Evolutionary conservation across 352 stramenopile genomes (phyloP).

Genomic region (Phytopythium chamaehyphon): DNA sequence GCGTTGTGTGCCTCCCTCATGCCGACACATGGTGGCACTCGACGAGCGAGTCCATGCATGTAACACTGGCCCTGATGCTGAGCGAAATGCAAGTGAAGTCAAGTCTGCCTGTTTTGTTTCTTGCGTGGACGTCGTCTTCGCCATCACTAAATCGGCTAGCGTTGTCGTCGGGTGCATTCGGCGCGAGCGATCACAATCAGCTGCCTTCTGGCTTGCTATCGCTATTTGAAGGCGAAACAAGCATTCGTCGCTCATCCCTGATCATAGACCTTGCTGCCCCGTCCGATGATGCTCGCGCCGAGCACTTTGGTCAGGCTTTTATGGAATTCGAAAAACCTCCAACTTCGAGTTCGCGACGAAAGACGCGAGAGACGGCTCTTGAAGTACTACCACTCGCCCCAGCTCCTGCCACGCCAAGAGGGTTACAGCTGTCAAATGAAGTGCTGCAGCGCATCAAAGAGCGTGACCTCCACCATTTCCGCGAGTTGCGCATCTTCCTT

Average conservation of each 20-base stretch:
- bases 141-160: slow-evolving; percentile 7
- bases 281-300: slow-evolving; percentile 18
- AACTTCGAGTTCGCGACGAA: slow-evolving; percentile 8
- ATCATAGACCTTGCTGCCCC: slow-evolving; percentile 36
- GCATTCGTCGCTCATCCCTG: slow-evolving; percentile 36
- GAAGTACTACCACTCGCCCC: slow-evolving; percentile 62
- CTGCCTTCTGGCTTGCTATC: slow-evolving; percentile 49
- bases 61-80: slow-evolving; percentile 79
- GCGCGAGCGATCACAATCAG: background rate
- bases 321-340: slow-evolving; percentile 48
- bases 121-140: slow-evolving; percentile 61
- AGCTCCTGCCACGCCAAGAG: slow-evolving; percentile 21
- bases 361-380: slow-evolving; percentile 25
- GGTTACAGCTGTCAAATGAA: slow-evolving; percentile 26
- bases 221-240: slow-evolving; percentile 52
- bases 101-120: slow-evolving; percentile 71
- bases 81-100: slow-evolving; percentile 61
- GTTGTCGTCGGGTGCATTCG: slow-evolving; percentile 7
- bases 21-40: slow-evolving; percentile 75
- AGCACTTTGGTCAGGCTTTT: slow-evolving; percentile 69
- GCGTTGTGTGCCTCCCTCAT: slow-evolving; percentile 76
- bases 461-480: slow-evolving; percentile 76
- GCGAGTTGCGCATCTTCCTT: slow-evolving; percentile 87
- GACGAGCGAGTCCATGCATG: slow-evolving; percentile 66
- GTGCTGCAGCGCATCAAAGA: slow-evolving; percentile 50